Base-by-base conservation (phyloP, 225 moss, liverwort and hornwort genomes). In the Anthoceros angustus region DNA sequence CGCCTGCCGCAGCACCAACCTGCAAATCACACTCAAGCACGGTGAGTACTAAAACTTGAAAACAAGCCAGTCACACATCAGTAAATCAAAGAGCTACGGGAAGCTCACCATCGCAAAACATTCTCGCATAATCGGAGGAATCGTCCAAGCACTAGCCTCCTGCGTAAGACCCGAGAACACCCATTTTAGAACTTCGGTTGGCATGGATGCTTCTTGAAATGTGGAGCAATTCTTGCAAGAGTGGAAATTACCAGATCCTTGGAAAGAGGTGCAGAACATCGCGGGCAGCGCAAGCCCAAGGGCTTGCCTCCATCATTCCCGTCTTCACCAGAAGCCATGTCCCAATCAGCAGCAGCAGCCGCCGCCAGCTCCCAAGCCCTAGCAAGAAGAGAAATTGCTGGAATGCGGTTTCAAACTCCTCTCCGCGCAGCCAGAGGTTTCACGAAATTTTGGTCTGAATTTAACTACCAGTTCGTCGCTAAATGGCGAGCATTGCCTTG, bases 131-230 rank as follows among this genome's bases (percentile, higher is more conserved):
- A 98, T 87, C 32, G 98, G 98, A 10, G 92, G 88, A 66, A 98
- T 92, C 21, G 92, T 98, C 98, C 98, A 98, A 42, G 88, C 88
- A 66, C 82, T 89, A 49, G 89, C 88, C 71, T 84, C 89, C 98
- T 98, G 84, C 73, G 72, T 70, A 38, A 48, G 46, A 6, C 4
- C 43, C 69, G 70, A 42, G 64, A 68, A 65, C 39, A 40, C n/a
- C 40, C 25, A 67, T 10, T 16, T n/a, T 67, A 70, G 25, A 41
- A 20, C 2, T 12, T 61, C 40, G 60, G 55, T 6, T 24, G 25
- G 9, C 39, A n/a, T 39, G 3, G 41, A n/a, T 40, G 42, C 60
- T 11, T 60, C 15, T 3, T 24, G 61, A 2, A 42, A 9, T 7
- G 10, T 18, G 25, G 43, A 41, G n/a, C 9, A 42, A 42, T 8